These are phyloP conservation scores for Chaetothyriales sp. DNA, from an alignment of 2,329 filamentous ascomycete genomes.

Conservation along the genomic window DNA sequence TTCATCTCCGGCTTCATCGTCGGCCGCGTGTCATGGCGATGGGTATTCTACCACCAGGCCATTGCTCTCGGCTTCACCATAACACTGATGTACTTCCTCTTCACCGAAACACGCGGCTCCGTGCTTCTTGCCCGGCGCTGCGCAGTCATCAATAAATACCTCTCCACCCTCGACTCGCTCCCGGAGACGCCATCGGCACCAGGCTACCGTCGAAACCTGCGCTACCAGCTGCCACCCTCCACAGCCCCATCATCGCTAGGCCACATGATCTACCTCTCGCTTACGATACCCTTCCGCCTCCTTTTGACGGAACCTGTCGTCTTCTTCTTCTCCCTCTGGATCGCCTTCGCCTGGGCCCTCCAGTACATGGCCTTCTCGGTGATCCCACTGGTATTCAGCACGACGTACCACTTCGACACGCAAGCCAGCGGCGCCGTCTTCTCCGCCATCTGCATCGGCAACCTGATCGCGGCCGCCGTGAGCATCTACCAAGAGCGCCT, in stretches of 20 bases:
- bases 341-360: constrained; percentile 77
- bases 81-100: constrained; percentile 51
- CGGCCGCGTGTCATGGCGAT: constrained; percentile 58
- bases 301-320: constrained; percentile 51
- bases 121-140: constrained; percentile 70
- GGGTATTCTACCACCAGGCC: constrained; percentile 79
- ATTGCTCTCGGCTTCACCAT: constrained; percentile 56
- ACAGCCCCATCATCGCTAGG: constrained; percentile 12
- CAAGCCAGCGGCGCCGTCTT: constrained; percentile 55
- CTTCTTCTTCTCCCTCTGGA: constrained; percentile 70
- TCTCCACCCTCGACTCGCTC: constrained; percentile 54
- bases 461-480: constrained; percentile 51
- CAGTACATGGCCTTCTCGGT: constrained; percentile 75
- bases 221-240: constrained; percentile 15
- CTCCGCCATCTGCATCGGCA: constrained; percentile 49
- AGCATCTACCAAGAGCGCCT: constrained; percentile 56
- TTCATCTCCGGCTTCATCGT: constrained; percentile 58
- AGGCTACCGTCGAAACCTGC: constrained; percentile 2
- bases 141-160: constrained; percentile 60
- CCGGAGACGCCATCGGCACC: background rate
- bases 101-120: constrained; percentile 69
- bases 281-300: constrained; percentile 29
- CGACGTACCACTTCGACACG: constrained; percentile 55
- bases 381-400: constrained; percentile 62
- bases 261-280: constrained; percentile 16